These are phyloP conservation scores for Mortierella antarctica DNA, from an alignment of 192 early-diverging fungal species.

Conservation along the genomic window DNA sequence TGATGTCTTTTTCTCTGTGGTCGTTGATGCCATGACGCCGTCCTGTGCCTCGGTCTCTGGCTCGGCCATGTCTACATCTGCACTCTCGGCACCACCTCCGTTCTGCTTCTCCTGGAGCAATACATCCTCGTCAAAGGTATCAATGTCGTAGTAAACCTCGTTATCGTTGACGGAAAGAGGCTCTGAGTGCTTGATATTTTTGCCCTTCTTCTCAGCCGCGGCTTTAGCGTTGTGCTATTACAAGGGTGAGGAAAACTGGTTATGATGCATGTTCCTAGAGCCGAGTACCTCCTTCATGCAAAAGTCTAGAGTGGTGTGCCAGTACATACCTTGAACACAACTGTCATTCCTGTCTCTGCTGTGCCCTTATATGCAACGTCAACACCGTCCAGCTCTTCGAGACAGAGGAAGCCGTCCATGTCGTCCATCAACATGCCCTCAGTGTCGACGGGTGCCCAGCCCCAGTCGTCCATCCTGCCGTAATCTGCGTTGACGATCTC, in stretches of 20 bases:
- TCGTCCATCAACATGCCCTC: slow-evolving; percentile 69
- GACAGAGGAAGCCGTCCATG: slow-evolving; percentile 82
- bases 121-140: slow-evolving; percentile 80
- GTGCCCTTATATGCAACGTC: slow-evolving; percentile 80
- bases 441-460: slow-evolving; percentile 69
- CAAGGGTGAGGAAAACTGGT: not conserved
- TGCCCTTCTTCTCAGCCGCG: slow-evolving; percentile 41
- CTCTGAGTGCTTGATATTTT: slow-evolving; percentile 57
- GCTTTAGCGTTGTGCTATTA: slow-evolving; percentile 41
- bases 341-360: slow-evolving; percentile 70
- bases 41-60: slow-evolving; percentile 9
- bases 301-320: not conserved
- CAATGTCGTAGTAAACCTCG: slow-evolving; percentile 75
- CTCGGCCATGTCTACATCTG: slow-evolving; percentile 18
- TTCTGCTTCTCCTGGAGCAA: slow-evolving; percentile 35
- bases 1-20: slow-evolving; percentile 2
- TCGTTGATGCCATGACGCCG: slow-evolving; percentile 7
- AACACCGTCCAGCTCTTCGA: slow-evolving; percentile 90
- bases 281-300: not conserved
- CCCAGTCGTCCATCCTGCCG: slow-evolving; percentile 59
- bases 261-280: not conserved
- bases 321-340: slow-evolving; percentile 75
- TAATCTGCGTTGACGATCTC: slow-evolving; percentile 41
- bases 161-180: slow-evolving; percentile 61
- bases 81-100: slow-evolving; percentile 14